Evolutionary conservation across 2,329 filamentous ascomycete species (phyloP).

Genomic region (Aspergillus ochraceus): DNA sequence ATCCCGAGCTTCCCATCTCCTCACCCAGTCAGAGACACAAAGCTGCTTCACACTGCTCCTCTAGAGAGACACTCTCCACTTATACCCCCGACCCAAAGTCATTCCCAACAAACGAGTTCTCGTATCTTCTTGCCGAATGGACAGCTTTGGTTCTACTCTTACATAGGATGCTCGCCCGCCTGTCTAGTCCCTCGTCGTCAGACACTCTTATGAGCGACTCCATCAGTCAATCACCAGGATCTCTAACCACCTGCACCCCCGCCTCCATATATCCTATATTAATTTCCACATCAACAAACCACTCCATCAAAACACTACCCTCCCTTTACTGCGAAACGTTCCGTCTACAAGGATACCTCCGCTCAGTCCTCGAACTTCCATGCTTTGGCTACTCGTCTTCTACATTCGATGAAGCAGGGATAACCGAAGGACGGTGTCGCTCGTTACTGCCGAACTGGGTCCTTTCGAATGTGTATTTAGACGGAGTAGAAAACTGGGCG

Average conservation of each 20-base stretch:
- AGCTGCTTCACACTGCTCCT: too few relatives aligned
- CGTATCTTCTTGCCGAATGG: too few relatives aligned
- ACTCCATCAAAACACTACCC: background rate
- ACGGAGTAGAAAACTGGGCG: too few relatives aligned
- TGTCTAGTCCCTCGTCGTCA: background rate
- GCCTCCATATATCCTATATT: background rate
- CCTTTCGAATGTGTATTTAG: background rate
- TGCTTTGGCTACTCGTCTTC: background rate
- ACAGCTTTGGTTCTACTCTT: background rate
- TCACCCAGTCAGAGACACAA: too few relatives aligned
- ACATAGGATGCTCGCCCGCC: background rate
- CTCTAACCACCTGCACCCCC: too few relatives aligned
- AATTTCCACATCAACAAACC: background rate
- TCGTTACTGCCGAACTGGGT: background rate
- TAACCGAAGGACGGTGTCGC: background rate
- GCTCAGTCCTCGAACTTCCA: background rate
- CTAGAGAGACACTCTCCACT: too few relatives aligned
- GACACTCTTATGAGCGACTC: too few relatives aligned
- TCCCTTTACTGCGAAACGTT: background rate
- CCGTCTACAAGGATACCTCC: background rate
- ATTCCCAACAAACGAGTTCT: too few relatives aligned
- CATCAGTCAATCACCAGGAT: too few relatives aligned
- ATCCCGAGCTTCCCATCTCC: too few relatives aligned
- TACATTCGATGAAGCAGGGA: background rate
- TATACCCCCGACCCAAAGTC: too few relatives aligned